phyloP scores from a whole-genome alignment of 1,284 basidiomycete species.

The Inonotus obliquus region DNA sequence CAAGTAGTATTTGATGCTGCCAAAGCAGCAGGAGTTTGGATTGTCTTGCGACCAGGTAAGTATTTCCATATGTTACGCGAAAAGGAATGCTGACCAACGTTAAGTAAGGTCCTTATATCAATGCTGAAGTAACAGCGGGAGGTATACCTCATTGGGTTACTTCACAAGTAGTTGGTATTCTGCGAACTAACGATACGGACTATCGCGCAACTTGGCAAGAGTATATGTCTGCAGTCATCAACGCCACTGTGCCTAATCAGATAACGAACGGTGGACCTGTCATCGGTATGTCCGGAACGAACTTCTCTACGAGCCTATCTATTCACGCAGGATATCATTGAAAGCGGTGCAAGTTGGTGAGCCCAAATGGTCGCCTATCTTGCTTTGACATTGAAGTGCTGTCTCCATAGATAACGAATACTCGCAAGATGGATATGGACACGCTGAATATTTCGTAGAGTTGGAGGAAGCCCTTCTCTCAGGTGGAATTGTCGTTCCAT shows the following conservation, averaged over 20 bases:
- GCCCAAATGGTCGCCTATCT: constrained; percentile 13
- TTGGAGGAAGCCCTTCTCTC: constrained; percentile 51
- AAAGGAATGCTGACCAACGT: no score
- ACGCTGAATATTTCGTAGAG: constrained; percentile 63
- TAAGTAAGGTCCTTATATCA: constrained; percentile 53
- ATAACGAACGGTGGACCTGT: constrained; percentile 67
- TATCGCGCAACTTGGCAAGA: constrained; percentile 66
- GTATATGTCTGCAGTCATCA: constrained; percentile 62
- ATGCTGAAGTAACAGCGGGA: constrained; percentile 77
- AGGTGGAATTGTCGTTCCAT: constrained; percentile 59
- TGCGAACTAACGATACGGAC: constrained; percentile 67
- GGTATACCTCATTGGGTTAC: constrained; percentile 79
- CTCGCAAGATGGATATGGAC: constrained; percentile 39
- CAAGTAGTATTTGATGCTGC: constrained; percentile 50
- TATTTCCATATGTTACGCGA: background rate
- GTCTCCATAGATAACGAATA: constrained; percentile 68
- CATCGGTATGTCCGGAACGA: constrained; percentile 45
- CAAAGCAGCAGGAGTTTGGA: constrained; percentile 41
- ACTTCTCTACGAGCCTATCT: background rate
- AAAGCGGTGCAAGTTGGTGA: constrained; percentile 64
- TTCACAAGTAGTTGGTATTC: constrained; percentile 55
- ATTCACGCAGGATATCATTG: background rate
- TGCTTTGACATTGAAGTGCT: background rate
- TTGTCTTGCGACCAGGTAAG: constrained; percentile 42
- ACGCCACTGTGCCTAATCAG: constrained; percentile 59